Evolutionary conservation across 1,139 yeast species (phyloP).

Genomic region (Yarrowia galli): DNA sequence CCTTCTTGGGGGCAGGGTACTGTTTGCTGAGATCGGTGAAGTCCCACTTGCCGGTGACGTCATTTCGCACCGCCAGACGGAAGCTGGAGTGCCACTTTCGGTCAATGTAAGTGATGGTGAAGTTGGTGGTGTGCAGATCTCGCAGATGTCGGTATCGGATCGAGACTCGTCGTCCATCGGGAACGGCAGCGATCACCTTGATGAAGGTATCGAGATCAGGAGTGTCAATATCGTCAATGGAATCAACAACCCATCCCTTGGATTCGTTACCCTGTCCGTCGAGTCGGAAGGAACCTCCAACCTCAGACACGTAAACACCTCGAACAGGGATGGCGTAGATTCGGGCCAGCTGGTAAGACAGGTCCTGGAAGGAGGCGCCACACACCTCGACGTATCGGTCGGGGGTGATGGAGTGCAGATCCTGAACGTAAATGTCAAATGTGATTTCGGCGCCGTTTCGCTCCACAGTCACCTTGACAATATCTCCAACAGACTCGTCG

Average conservation of each 20-base stretch:
- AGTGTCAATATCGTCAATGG: constrained; percentile 76
- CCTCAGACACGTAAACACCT: constrained; percentile 83
- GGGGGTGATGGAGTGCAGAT: constrained; percentile 84
- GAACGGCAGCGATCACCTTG: constrained; percentile 76
- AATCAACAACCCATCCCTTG: constrained; percentile 77
- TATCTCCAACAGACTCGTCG: constrained; percentile 71
- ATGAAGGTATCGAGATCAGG: constrained; percentile 76
- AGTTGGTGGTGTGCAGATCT: constrained; percentile 74
- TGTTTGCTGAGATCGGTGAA: constrained; percentile 67
- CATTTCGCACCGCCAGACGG: constrained; percentile 78
- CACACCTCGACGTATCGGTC: constrained; percentile 79
- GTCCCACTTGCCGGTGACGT: constrained; percentile 87
- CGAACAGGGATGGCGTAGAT: constrained; percentile 80
- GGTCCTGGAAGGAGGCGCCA: constrained; percentile 84
- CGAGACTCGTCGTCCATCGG: constrained; percentile 77
- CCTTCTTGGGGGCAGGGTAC: constrained; percentile 56
- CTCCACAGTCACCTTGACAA: constrained; percentile 67
- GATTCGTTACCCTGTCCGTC: constrained; percentile 51
- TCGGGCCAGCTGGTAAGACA: constrained; percentile 89
- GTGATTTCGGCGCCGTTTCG: constrained; percentile 71
- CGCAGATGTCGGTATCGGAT: constrained; percentile 78
- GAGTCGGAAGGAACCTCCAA: constrained; percentile 77
- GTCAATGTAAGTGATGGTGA: constrained; percentile 70
- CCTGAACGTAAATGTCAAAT: constrained; percentile 66
- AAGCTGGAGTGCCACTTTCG: constrained; percentile 85